Conservation (phyloP, 1,284 basidiomycete genomes). For the Prillingera fragicola region DNA sequence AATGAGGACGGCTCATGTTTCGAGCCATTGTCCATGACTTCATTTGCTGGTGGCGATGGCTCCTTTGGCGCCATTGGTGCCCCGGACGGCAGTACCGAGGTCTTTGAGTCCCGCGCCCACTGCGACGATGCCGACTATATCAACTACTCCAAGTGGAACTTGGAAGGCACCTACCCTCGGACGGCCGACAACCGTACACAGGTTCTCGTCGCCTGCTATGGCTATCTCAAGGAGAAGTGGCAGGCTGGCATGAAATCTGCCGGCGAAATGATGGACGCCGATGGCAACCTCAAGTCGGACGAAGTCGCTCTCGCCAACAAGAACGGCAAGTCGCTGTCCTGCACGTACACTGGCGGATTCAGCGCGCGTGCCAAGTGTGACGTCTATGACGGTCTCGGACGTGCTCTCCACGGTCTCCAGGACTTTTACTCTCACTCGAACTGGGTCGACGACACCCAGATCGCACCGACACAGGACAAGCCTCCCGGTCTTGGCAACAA, state of each 20-base stretch:
- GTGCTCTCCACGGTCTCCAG: conserved; percentile 5
- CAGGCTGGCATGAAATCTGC: background rate
- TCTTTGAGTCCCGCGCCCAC: conserved; percentile 4
- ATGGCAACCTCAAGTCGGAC: background rate
- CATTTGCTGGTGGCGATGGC: conserved; percentile 6
- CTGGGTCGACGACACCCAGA: conserved; percentile 2
- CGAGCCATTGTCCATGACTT: conserved; percentile 6
- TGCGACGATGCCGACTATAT: conserved; percentile 11
- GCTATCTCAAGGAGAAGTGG: conserved; percentile 1
- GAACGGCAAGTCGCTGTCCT: background rate
- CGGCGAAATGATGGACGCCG: background rate
- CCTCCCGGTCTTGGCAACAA: conserved; percentile 1
- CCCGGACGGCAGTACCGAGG: conserved; percentile 2
- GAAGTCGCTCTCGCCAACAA: background rate
- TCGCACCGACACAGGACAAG: background rate
- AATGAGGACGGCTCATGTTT: conserved; percentile 1
- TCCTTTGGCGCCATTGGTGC: conserved; percentile 4
- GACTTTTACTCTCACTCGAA: conserved; percentile 9
- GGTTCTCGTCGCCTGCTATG: conserved; percentile 1
- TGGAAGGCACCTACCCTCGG: conserved; percentile 3
- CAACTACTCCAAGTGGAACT: conserved; percentile 4
- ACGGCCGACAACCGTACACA: background rate
- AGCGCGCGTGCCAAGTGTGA: conserved; percentile 4
- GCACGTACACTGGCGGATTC: conserved; percentile 1
- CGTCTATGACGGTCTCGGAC: conserved; percentile 3